A percentile compares a stretch with the other conserved stretches of the same genome.
phyloP scores from a whole-genome alignment of 2,329 filamentous ascomycete species.

The Fusarium xyrophilum region DNA sequence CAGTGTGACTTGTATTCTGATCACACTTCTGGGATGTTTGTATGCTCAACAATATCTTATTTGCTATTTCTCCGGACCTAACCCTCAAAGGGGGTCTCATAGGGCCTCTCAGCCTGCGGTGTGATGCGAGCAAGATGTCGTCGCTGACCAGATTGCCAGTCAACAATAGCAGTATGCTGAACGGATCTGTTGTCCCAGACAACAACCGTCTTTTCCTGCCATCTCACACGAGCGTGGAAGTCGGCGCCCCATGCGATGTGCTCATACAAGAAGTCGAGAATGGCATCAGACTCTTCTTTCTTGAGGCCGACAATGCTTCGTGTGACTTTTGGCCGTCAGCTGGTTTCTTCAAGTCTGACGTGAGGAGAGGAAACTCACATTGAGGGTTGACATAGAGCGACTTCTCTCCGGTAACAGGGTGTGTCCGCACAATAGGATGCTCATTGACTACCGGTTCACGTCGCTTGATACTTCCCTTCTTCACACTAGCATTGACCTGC shows the following conservation, averaged over 20 bases:
- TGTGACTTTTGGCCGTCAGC: conserved; percentile 63
- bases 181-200: conserved; percentile 88
- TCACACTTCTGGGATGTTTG: not conserved
- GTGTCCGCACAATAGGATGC: conserved; percentile 81
- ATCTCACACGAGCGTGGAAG: conserved; percentile 75
- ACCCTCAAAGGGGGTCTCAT: conserved; percentile 65
- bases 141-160: conserved; percentile 81
- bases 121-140: conserved; percentile 83
- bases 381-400: conserved; percentile 83
- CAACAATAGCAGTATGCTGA: conserved; percentile 78
- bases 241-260: conserved; percentile 65
- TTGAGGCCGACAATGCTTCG: conserved; percentile 82
- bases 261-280: conserved; percentile 74
- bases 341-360: not conserved
- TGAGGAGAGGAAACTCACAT: conserved; percentile 60
- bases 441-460: conserved; percentile 76
- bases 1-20: not conserved
- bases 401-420: conserved; percentile 85
- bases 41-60: not conserved
- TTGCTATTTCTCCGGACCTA: not conserved
- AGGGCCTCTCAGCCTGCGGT: conserved; percentile 80
- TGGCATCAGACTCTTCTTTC: conserved; percentile 81
- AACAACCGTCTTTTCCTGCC: conserved; percentile 80
- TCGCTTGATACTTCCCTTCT: conserved; percentile 72
- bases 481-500: conserved; percentile 74